Conservation (phyloP, 2,329 filamentous ascomycete species). For the Pleurostoma richardsiae region DNA sequence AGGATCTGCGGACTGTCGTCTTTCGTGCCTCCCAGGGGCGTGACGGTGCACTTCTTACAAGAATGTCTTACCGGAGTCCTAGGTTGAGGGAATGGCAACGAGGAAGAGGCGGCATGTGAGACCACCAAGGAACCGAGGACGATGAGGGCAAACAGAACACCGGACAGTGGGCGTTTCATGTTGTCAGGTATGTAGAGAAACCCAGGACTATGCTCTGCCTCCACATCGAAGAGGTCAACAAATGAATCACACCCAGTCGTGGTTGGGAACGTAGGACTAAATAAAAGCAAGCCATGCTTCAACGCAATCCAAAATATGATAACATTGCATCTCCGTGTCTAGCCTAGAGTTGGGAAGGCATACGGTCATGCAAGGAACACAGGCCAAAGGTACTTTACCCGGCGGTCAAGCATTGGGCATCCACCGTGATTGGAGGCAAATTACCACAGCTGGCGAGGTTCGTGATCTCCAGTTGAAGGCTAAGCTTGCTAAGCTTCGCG, state of each 20-base stretch:
- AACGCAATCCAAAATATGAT: too few relatives aligned
- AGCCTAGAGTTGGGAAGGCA: too few relatives aligned
- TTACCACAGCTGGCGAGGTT: too few relatives aligned
- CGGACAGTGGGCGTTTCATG: conserved; percentile 1
- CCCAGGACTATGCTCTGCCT: neutral
- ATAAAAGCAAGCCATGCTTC: too few relatives aligned
- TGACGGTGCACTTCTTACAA: conserved; percentile 15
- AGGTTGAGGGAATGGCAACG: neutral
- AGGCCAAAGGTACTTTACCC: too few relatives aligned
- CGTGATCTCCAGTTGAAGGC: too few relatives aligned
- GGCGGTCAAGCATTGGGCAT: too few relatives aligned
- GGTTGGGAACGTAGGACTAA: neutral
- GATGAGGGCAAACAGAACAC: conserved; percentile 1
- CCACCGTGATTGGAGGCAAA: too few relatives aligned
- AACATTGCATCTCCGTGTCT: too few relatives aligned
- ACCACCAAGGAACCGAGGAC: conserved; percentile 1
- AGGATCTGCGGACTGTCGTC: conserved; percentile 20
- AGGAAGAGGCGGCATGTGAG: neutral
- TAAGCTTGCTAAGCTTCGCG: too few relatives aligned
- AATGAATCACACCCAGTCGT: neutral
- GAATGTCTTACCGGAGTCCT: conserved; percentile 7
- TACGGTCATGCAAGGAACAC: too few relatives aligned
- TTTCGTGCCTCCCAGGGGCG: conserved; percentile 7
- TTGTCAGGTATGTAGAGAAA: neutral
- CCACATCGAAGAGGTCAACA: neutral